phyloP scores from a whole-genome alignment of 2,329 filamentous ascomycete species.

The Hymenoscyphus infarciens region DNA sequence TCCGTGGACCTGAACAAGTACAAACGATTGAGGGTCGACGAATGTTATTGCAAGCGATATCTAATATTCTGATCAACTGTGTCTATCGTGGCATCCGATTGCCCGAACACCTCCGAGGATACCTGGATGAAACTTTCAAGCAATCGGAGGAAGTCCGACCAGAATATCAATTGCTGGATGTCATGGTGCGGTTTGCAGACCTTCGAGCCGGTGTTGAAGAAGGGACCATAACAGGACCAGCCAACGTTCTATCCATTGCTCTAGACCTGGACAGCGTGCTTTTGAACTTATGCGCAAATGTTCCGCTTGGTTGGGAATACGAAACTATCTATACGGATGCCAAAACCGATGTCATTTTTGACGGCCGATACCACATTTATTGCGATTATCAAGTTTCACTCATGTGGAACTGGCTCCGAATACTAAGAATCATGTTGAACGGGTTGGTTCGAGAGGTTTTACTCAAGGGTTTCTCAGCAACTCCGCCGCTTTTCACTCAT shows the following conservation, averaged over 20 bases:
- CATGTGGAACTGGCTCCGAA: constrained; percentile 29
- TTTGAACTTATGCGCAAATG: constrained; percentile 14
- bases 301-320: constrained; percentile 26
- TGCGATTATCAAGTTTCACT: constrained; percentile 28
- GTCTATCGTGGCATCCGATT: constrained; percentile 48
- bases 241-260: constrained; percentile 21
- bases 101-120: constrained; percentile 45
- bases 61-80: constrained; percentile 50
- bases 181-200: constrained; percentile 35
- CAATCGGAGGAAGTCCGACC: constrained; percentile 39
- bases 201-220: constrained; percentile 24
- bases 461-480: constrained; percentile 18
- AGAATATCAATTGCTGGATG: constrained; percentile 42
- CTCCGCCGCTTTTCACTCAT: constrained; percentile 19
- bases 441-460: constrained; percentile 21
- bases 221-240: constrained; percentile 34
- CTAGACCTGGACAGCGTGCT: constrained; percentile 28
- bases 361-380: constrained; percentile 30
- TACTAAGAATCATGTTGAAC: constrained; percentile 25
- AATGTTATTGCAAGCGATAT: constrained; percentile 53
- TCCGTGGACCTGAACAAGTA: constrained; percentile 48
- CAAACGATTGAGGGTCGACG: constrained; percentile 43
- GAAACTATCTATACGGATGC: constrained; percentile 23
- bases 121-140: constrained; percentile 42
- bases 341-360: constrained; percentile 22